Conservation (phyloP, 129 eudicot species). For the Helichrysum umbraculigerum region DNA sequence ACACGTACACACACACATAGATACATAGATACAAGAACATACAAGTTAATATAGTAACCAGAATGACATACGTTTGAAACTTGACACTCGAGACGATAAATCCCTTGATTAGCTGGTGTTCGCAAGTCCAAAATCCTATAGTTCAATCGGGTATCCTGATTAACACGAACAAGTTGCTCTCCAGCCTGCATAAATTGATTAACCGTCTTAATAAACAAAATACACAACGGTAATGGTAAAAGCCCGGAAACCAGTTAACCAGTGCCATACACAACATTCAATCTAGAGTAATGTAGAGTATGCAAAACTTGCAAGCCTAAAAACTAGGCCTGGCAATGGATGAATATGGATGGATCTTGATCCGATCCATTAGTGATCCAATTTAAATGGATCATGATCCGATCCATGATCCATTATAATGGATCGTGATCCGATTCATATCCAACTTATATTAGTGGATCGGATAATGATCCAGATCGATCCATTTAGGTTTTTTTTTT, state of each 20-base stretch:
- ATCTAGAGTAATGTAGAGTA: constrained; percentile 7
- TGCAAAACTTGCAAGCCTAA: constrained; percentile 6
- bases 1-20: background rate
- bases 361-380: too few relatives aligned
- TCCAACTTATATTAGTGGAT: too few relatives aligned
- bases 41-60: background rate
- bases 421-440: too few relatives aligned
- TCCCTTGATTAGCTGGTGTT: constrained; percentile 91
- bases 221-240: too few relatives aligned
- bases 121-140: constrained; percentile 75
- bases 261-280: background rate
- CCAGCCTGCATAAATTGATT: constrained; percentile 52
- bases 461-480: too few relatives aligned
- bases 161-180: constrained; percentile 78
- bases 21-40: background rate
- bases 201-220: constrained; percentile 1
- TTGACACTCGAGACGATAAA: constrained; percentile 64
- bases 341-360: too few relatives aligned
- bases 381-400: too few relatives aligned
- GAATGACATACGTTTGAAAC: constrained; percentile 53
- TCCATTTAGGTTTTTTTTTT: too few relatives aligned
- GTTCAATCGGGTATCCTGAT: constrained; percentile 87
- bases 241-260: background rate
- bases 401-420: too few relatives aligned
- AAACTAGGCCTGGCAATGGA: too few relatives aligned